Evolutionary conservation across 805 yeast genomes (phyloP), one percentile per base, ranked within the genome.

Genomic region (Cyberlindnera maritima): DNA sequence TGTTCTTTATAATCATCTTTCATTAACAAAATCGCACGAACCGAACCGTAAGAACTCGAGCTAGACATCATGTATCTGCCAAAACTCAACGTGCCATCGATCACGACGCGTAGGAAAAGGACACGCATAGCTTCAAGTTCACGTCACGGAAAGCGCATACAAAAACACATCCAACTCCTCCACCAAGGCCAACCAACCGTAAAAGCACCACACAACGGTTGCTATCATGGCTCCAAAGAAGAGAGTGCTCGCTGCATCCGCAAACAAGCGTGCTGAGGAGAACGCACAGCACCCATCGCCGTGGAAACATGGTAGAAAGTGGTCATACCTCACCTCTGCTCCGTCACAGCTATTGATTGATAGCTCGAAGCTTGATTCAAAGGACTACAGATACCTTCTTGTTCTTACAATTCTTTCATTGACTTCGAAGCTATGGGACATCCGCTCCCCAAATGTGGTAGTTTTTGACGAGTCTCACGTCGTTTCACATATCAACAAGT

Each of bases 381-480:
- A 44, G 39, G 43, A 43, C 47, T 44, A 39, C 25, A 35, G 17
- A 3, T 39, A 35, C 19, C 13, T 44, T 2, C 20, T 21, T 2
- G 17, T 71, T 61, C 19, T 53, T 7, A 18, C 43, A 12, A 43
- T 54, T 57, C 44, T 48, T 44, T 63, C 47, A 29, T 51, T 40
- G 29, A 64, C 29, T 47, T 28, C 50, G 1, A 49, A 36, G 29
- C 61, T 46, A 18, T 47, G 20, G 41, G 67, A 46, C 2, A 23
- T 67, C 2, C 39, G 44, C 5, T n/a, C 20, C 18, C 56, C 56
- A 4, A 9, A 32, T 11, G 57, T 61, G n/a, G 74, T 75, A 18
- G 71, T 75, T n/a, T 74, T 74, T 52, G 80, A 75, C 54, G 82
- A 78, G 51, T 64, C 65, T 1, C 76, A 73, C 50, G 63, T 70